phyloP scores from a whole-genome alignment of 192 early-diverging fungal species.

The Endogone sp. region DNA sequence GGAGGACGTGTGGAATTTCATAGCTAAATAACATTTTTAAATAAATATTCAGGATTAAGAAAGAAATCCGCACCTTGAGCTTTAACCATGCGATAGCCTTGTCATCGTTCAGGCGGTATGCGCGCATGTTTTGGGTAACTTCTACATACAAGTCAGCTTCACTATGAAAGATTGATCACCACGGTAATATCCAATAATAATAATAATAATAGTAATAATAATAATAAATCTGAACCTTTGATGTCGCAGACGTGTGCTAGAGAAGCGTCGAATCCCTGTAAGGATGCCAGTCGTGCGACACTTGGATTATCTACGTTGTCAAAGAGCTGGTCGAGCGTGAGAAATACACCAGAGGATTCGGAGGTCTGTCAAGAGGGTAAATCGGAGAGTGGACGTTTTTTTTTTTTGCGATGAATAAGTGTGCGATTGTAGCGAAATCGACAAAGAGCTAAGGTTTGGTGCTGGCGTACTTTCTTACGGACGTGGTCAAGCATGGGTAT shows the following conservation, averaged over 20 bases:
- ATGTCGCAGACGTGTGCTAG: conserved; percentile 29
- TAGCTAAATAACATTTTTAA: too few relatives aligned
- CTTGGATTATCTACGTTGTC: conserved; percentile 33
- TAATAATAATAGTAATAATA: background rate
- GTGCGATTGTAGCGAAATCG: background rate
- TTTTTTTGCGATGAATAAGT: too few relatives aligned
- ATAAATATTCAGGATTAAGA: background rate
- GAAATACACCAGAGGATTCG: conserved; percentile 29
- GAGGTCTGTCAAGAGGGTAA: conserved; percentile 6
- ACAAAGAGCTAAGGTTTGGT: background rate
- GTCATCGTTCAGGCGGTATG: conserved; percentile 33
- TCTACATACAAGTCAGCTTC: conserved; percentile 1
- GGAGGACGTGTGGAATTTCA: background rate
- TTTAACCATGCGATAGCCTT: conserved; percentile 35
- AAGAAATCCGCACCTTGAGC: conserved; percentile 17
- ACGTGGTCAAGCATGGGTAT: conserved; percentile 35
- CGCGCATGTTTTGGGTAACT: background rate
- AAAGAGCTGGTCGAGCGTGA: conserved; percentile 29
- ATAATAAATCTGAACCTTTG: conserved; percentile 15
- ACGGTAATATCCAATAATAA: background rate
- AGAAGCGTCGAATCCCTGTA: conserved; percentile 15
- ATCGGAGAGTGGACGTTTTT: too few relatives aligned
- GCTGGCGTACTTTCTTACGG: conserved; percentile 24
- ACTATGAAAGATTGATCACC: background rate
- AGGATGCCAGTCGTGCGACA: conserved; percentile 19